Base-by-base conservation (phyloP, 2,329 filamentous ascomycete genomes). In the Didymella keratinophila region DNA sequence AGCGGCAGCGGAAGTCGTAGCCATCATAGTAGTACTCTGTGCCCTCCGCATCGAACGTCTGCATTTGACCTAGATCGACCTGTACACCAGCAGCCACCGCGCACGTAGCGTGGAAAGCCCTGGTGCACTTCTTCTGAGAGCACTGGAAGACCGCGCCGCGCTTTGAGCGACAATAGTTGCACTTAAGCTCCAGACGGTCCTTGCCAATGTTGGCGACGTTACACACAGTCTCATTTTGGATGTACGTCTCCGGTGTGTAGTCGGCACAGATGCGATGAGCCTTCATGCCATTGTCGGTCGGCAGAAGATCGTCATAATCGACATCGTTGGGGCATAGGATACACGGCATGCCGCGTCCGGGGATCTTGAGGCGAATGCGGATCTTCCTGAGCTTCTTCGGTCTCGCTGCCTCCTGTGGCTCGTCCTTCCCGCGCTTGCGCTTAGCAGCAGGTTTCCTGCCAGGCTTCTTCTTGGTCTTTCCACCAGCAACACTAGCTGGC, bases 121-220 rank as follows among this genome's bases (percentile, higher is more conserved):
- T 85, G 4, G 92, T 90, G 71, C 95, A 99, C 76, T 97, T 98
- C 81, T 93, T 94, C 67, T 92, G 89, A 1, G 92, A 96, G 78
- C 95, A 99, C 76, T 98, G 94, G 79, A 99, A 96, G 78, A 94
- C 97, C 16, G 92, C 92, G n/a, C 95, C 95, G 56, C 90, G 91
- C 77, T 95, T 96, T 30, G 93, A 96, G 32, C 93, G 91, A 74
- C 95, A 99, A 79, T 92, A 97, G 61, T 96, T 87, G 76, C 95
- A 99, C 77, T 96, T 97, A 66, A 98, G 87, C 25, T 96, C 93
- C 66, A 96, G 81, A 20, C 94, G 90, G 55, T 91, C 92, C 76
- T 95, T 94, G 72, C 91, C 88, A 65, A 98, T 93, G 60, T 87
- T 86, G n/a, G 86, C 84, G 49, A 93, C 86, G 66, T 96, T 94